Conservation (phyloP, 2,329 filamentous ascomycete genomes). For the Cladosporium sphaerospermum region DNA sequence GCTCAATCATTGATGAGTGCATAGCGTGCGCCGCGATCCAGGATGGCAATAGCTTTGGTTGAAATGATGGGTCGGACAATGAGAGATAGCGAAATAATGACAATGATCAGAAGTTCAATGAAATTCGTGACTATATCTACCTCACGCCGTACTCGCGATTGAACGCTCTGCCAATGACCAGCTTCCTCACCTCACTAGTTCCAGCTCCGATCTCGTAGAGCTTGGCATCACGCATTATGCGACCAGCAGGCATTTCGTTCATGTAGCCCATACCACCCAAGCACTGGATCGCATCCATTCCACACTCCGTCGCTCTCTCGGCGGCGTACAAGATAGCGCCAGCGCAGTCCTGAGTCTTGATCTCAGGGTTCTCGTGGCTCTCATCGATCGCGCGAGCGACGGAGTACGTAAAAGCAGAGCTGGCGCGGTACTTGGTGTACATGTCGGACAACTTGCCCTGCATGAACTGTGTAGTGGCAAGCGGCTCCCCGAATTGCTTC, state of each 20-base stretch:
- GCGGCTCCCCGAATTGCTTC: slow-evolving; percentile 79
- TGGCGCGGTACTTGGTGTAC: slow-evolving; percentile 87
- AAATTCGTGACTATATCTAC: neutral
- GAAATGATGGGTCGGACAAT: no score
- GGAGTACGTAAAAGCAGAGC: slow-evolving; percentile 78
- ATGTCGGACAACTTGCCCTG: slow-evolving; percentile 94
- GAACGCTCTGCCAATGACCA: slow-evolving; percentile 89
- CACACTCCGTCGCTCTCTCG: slow-evolving; percentile 79
- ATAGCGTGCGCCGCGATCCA: no score
- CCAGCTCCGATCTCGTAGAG: slow-evolving; percentile 96
- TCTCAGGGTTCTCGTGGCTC: slow-evolving; percentile 34
- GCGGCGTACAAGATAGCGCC: slow-evolving; percentile 90
- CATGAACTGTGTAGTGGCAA: slow-evolving; percentile 87
- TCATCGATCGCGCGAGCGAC: slow-evolving; percentile 79
- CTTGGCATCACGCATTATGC: slow-evolving; percentile 70
- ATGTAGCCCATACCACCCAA: slow-evolving; percentile 94
- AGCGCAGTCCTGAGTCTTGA: slow-evolving; percentile 87
- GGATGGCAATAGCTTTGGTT: no score
- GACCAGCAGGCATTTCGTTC: slow-evolving; percentile 87
- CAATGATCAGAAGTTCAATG: no score
- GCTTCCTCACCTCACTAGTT: slow-evolving; percentile 85
- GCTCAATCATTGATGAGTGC: no score
- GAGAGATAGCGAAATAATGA: no score
- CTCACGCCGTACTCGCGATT: slow-evolving; percentile 67
- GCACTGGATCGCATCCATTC: slow-evolving; percentile 83